Percentiles rank a stretch among this genome's conserved stretches.
Conservation (phyloP, 768 basidiomycete species). For the Suillus tomentosus region DNA sequence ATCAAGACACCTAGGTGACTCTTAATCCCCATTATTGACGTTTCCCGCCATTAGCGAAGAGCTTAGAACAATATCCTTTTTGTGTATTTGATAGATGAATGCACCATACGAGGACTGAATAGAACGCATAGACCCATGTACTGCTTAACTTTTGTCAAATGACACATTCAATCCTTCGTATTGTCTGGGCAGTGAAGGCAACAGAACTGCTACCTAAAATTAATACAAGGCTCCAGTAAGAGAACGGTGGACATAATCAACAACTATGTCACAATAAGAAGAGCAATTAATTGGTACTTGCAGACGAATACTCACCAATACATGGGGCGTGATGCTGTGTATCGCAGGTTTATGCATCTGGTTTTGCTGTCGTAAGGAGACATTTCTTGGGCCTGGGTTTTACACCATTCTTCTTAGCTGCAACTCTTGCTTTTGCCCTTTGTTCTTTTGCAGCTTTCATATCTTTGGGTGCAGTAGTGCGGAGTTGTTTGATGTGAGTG, state of each 20-base stretch:
- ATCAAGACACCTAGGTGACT: no score
- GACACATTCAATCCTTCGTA: no score
- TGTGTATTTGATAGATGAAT: constrained; percentile 41
- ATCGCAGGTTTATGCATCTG: not conserved
- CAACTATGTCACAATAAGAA: not conserved
- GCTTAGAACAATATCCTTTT: constrained; percentile 13
- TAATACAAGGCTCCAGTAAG: not conserved
- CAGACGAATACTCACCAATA: not conserved
- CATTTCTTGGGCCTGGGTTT: not conserved
- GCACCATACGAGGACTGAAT: not conserved
- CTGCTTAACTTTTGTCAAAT: not conserved
- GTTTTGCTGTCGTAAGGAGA: constrained; percentile 12
- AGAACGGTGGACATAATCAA: not conserved
- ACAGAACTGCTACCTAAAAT: not conserved
- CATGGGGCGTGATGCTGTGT: not conserved
- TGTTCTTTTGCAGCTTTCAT: constrained; percentile 69
- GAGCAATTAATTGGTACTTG: not conserved
- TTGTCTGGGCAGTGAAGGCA: not conserved
- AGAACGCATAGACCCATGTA: not conserved
- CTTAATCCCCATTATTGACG: no score
- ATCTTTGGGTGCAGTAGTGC: constrained; percentile 77
- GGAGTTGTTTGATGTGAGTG: constrained; percentile 73
- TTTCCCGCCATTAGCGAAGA: no score
- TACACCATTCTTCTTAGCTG: constrained; percentile 43
- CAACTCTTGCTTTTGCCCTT: constrained; percentile 50